Conservation (phyloP, 768 basidiomycete species). For the Tulasnella sp. region DNA sequence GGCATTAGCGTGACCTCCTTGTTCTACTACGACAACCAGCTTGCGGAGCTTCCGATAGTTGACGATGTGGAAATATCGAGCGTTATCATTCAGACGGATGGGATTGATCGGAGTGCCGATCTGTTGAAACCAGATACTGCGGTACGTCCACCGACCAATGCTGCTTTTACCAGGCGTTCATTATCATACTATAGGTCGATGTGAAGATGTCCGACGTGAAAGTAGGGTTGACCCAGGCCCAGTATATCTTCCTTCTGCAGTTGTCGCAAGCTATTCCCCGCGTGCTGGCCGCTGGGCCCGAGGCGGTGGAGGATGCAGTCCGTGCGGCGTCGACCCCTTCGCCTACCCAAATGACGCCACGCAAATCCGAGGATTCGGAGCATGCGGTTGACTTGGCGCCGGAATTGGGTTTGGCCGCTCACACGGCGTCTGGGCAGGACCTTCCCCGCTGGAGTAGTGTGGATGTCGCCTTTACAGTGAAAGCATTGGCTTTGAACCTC, state of each 20-base stretch:
- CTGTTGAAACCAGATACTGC: conserved; percentile 55
- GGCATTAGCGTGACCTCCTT: conserved; percentile 77
- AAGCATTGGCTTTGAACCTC: conserved; percentile 68
- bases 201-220: conserved; percentile 74
- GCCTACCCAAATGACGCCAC: conserved; percentile 19
- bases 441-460: conserved; percentile 50
- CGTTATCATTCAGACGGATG: conserved; percentile 49
- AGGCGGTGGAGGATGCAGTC: conserved; percentile 29
- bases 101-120: conserved; percentile 41
- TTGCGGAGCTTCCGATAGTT: conserved; percentile 66
- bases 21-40: conserved; percentile 37
- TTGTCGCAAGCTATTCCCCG: conserved; percentile 57
- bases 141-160: conserved; percentile 32
- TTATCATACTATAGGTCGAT: conserved; percentile 37
- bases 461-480: conserved; percentile 60
- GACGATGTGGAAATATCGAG: conserved; percentile 74
- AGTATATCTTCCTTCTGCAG: conserved; percentile 60
- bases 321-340: conserved; percentile 19
- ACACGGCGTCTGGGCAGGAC: conserved; percentile 20
- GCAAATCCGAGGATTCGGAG: conserved; percentile 10
- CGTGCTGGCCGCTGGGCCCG: conserved; percentile 41
- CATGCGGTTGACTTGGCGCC: conserved; percentile 28
- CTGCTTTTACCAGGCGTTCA: conserved; percentile 1
- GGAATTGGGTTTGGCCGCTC: conserved; percentile 26
- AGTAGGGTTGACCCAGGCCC: conserved; percentile 68